Evolutionary conservation across 1,284 basidiomycete genomes (phyloP).

Genomic region (Anthracocystis walkeri): DNA sequence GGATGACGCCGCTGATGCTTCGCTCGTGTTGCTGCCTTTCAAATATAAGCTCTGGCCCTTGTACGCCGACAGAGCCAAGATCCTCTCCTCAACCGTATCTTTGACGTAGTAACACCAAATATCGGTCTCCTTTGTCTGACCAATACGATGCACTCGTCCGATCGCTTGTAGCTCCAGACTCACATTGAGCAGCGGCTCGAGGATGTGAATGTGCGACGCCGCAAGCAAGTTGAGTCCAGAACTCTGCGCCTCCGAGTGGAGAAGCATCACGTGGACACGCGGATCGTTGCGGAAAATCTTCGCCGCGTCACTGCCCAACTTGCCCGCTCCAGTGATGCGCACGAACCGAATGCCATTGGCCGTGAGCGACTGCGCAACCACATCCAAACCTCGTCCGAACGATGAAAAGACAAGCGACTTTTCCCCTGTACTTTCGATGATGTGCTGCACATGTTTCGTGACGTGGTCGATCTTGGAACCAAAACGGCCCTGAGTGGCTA

Average conservation of each 20-base stretch:
- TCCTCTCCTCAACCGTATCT: conserved; percentile 64
- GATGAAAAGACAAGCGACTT: conserved; percentile 66
- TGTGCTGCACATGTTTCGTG: conserved; percentile 54
- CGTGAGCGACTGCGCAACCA: conserved; percentile 60
- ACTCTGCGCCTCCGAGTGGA: conserved; percentile 66
- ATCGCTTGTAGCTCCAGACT: conserved; percentile 64
- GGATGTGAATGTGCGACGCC: conserved; percentile 61
- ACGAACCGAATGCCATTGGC: conserved; percentile 57
- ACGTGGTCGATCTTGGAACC: conserved; percentile 67
- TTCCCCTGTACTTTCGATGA: conserved; percentile 45
- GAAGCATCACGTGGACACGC: conserved; percentile 53
- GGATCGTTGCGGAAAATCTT: conserved; percentile 53
- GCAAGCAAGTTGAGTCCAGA: conserved; percentile 62
- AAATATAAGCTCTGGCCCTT: conserved; percentile 58
- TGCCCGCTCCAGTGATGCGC: conserved; percentile 52
- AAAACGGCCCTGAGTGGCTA: conserved; percentile 48
- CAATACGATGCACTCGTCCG: conserved; percentile 65
- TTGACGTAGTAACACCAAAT: conserved; percentile 62
- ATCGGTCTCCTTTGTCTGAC: conserved; percentile 58
- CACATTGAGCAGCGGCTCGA: conserved; percentile 66
- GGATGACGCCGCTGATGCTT: conserved; percentile 5
- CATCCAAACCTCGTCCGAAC: conserved; percentile 62
- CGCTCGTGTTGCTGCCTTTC: conserved; percentile 33
- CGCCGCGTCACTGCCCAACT: conserved; percentile 31
- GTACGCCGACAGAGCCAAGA: conserved; percentile 50